Conservation (phyloP, 768 basidiomycete species). For the Collybia sp. region DNA sequence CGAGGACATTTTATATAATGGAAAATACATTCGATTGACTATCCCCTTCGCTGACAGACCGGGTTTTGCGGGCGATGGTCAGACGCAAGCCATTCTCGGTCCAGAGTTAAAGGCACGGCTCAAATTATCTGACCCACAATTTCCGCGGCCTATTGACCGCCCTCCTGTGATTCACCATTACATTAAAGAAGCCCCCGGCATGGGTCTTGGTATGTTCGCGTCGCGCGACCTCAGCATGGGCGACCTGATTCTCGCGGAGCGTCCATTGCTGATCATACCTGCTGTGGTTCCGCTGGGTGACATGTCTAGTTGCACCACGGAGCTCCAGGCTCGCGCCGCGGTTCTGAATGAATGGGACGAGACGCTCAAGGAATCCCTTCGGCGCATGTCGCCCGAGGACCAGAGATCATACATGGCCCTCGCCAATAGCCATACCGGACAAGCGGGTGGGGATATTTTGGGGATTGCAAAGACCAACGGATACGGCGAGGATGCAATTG, state of each 20-base stretch:
- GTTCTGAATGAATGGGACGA: conserved; percentile 14
- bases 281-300: conserved; percentile 5
- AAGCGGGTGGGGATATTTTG: conserved; percentile 27
- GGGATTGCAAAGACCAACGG: conserved; percentile 32
- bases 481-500: conserved; percentile 14
- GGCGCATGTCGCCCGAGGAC: conserved; percentile 17
- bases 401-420: conserved; percentile 24
- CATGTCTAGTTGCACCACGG: conserved; percentile 7
- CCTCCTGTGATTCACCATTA: conserved; percentile 8
- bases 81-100: too few species aligned
- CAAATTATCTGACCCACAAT: background rate
- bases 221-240: conserved; percentile 14
- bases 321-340: conserved; percentile 5
- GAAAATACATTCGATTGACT: too few species aligned
- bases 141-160: conserved; percentile 6
- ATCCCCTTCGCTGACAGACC: too few species aligned
- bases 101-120: too few species aligned
- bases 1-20: too few species aligned
- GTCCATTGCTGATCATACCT: conserved; percentile 15
- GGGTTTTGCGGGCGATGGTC: too few species aligned
- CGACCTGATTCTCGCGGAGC: conserved; percentile 16
- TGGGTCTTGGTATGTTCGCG: conserved; percentile 18
- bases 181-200: conserved; percentile 7
- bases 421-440: conserved; percentile 22
- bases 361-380: conserved; percentile 12